Evolutionary conservation across 257 asterid species (phyloP).

Genomic region (Henckelia pumila): DNA sequence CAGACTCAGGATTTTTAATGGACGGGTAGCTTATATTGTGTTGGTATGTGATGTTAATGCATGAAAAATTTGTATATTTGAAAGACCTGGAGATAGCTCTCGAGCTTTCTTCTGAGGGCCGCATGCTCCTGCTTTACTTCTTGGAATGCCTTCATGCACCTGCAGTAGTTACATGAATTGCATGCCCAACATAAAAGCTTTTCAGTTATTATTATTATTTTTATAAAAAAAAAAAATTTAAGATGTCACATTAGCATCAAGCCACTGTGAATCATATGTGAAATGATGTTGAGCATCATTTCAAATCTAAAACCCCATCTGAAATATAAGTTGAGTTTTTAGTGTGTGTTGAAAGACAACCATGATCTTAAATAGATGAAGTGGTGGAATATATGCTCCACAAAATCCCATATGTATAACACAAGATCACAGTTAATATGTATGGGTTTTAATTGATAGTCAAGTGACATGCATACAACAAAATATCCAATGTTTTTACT

Average conservation of each 20-base stretch:
- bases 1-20: not conserved
- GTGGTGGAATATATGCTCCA: too few species aligned
- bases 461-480: not conserved
- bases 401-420: too few species aligned
- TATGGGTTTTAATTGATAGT: not conserved
- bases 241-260: not conserved
- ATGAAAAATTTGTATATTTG: not conserved
- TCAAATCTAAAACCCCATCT: not conserved
- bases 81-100: constrained; percentile 65
- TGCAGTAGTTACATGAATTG: constrained; percentile 20
- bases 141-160: constrained; percentile 64
- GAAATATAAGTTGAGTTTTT: not conserved
- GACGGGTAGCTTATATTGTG: not conserved
- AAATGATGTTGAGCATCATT: too few species aligned
- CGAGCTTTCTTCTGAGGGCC: constrained; percentile 57
- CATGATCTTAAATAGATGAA: too few species aligned
- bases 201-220: not conserved
- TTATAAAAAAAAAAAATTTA: too few species aligned
- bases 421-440: too few species aligned
- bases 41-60: not conserved
- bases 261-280: not conserved
- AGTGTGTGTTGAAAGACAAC: too few species aligned
- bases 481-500: not conserved
- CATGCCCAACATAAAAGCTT: not conserved
- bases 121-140: constrained; percentile 65